A percentile compares a stretch with the other conserved stretches of the same genome.
These are phyloP conservation scores for Gliomastix tumulicola DNA, from an alignment of 2,329 filamentous ascomycete genomes.

Conservation along the genomic window DNA sequence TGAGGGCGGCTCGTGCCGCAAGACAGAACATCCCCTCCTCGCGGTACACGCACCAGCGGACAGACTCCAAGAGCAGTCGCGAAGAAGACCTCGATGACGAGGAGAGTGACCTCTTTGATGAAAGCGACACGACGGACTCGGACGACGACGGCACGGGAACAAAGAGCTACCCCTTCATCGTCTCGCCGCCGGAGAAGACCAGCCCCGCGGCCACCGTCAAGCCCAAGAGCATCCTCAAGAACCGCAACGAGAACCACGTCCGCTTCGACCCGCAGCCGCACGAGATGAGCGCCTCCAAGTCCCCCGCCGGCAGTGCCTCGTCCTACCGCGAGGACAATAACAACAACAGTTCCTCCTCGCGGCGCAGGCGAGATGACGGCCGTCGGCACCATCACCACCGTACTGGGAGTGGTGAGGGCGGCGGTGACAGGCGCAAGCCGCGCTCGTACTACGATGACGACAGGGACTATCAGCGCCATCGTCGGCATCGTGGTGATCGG, in stretches of 20 bases:
- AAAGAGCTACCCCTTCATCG: slow-evolving; percentile 27
- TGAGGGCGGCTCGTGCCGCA: slow-evolving; percentile 29
- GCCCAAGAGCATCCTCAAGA: slow-evolving; percentile 56
- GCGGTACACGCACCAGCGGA: slow-evolving; percentile 11
- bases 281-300: slow-evolving; percentile 5
- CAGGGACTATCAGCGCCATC: slow-evolving; percentile 18
- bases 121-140: slow-evolving; percentile 21
- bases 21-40: slow-evolving; percentile 5
- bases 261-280: slow-evolving; percentile 27
- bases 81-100: slow-evolving; percentile 21
- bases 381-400: no score
- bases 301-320: slow-evolving; percentile 8
- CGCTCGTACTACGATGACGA: not conserved
- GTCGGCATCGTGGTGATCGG: slow-evolving; percentile 31
- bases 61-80: slow-evolving; percentile 24
- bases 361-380: no score
- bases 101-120: slow-evolving; percentile 18
- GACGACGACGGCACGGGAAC: slow-evolving; percentile 22
- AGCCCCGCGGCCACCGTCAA: slow-evolving; percentile 25
- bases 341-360: slow-evolving; percentile 12
- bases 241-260: slow-evolving; percentile 50
- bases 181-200: slow-evolving; percentile 23
- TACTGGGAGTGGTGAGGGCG: no score
- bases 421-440: no score
- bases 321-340: slow-evolving; percentile 13